Evolutionary conservation across 768 basidiomycete genomes (phyloP).

Genomic region (Russula compacta): DNA sequence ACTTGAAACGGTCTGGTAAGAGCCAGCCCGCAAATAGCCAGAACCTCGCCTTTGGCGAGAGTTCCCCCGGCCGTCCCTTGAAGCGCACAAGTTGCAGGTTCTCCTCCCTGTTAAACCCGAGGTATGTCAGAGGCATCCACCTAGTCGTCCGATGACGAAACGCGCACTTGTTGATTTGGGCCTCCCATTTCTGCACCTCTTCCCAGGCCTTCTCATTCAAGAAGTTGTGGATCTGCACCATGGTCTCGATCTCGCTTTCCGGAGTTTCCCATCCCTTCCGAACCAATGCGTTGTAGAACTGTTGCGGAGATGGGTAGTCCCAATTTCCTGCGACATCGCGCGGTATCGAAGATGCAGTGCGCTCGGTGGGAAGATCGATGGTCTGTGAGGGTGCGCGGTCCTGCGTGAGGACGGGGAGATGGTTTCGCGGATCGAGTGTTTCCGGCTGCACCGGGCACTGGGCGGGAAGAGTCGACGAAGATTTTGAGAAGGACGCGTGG

Average conservation of each 20-base stretch:
- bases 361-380: conserved; percentile 55
- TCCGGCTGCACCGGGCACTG: conserved; percentile 59
- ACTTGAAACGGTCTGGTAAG: conserved; percentile 88
- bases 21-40: conserved; percentile 83
- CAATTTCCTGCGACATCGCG: conserved; percentile 52
- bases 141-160: neutral
- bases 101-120: conserved; percentile 39
- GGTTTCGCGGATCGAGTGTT: conserved; percentile 61
- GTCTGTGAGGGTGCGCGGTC: conserved; percentile 48
- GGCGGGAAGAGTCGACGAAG: conserved; percentile 25
- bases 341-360: conserved; percentile 81
- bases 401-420: conserved; percentile 83
- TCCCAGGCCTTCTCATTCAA: conserved; percentile 95
- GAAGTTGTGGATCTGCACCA: conserved; percentile 98
- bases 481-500: conserved; percentile 22
- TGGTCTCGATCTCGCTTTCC: conserved; percentile 89
- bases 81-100: conserved; percentile 74
- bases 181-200: conserved; percentile 92
- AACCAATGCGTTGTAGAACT: conserved; percentile 95
- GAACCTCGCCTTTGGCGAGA: conserved; percentile 90
- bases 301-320: conserved; percentile 97
- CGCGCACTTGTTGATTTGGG: conserved; percentile 50
- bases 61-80: conserved; percentile 82
- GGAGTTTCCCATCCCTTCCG: conserved; percentile 97
- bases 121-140: neutral